These are phyloP conservation scores for Beauveria pseudobassiana DNA, from an alignment of 2,329 filamentous ascomycete genomes.

Conservation along the genomic window DNA sequence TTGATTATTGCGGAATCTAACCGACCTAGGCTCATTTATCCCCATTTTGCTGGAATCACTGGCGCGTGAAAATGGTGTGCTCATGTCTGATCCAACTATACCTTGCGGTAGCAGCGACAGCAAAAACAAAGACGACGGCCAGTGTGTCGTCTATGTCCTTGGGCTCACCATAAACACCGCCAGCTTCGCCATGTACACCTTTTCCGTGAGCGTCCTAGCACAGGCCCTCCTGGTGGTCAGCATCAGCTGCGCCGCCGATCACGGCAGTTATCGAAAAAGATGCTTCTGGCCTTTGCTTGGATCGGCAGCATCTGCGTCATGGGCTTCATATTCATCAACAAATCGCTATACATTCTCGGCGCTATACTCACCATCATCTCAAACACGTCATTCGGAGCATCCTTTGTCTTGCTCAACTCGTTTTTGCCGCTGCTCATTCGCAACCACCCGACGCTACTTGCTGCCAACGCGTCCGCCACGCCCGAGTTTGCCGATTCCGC, in stretches of 20 bases:
- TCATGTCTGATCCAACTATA: conserved; percentile 66
- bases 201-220: conserved; percentile 82
- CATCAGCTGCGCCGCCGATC: conserved; percentile 92
- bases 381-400: conserved; percentile 91
- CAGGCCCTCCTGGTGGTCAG: conserved; percentile 90
- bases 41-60: conserved; percentile 92
- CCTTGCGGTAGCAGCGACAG: conserved; percentile 64
- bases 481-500: conserved; percentile 25
- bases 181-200: conserved; percentile 97
- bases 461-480: conserved; percentile 20
- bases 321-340: conserved; percentile 73
- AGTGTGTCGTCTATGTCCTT: conserved; percentile 77
- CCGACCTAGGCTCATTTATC: conserved; percentile 71
- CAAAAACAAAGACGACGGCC: conserved; percentile 44
- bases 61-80: conserved; percentile 82
- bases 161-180: conserved; percentile 89
- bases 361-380: conserved; percentile 80
- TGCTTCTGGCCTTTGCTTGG: conserved; percentile 79
- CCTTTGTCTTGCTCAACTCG: conserved; percentile 91
- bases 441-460: conserved; percentile 57
- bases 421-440: conserved; percentile 88
- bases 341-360: conserved; percentile 70
- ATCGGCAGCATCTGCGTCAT: conserved; percentile 77
- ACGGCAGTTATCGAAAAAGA: conserved; percentile 85
- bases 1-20: neutral